Evolutionary conservation across 202 grass and related monocot genomes (phyloP).

Genomic region (Cymbopogon flexuosus): DNA sequence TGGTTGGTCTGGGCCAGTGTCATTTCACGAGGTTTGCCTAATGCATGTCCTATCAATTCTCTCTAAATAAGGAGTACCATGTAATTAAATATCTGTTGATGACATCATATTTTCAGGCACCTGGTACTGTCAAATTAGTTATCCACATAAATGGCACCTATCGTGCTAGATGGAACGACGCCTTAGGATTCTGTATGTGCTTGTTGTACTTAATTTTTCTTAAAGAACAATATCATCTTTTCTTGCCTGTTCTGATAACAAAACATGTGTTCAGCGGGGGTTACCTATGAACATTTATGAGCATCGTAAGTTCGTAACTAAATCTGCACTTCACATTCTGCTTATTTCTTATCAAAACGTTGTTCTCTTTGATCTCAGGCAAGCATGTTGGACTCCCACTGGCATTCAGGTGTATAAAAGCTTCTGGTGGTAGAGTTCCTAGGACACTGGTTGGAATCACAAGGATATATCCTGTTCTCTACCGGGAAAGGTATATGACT

Average conservation of each 20-base stretch:
- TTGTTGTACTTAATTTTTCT: conserved; percentile 14
- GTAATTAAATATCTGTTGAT: conserved; percentile 1
- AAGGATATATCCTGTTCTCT: conserved; percentile 82
- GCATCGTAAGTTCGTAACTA: not conserved
- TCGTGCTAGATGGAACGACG: conserved; percentile 67
- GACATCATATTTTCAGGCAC: conserved; percentile 56
- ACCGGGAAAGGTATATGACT: conserved; percentile 71
- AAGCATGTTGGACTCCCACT: conserved; percentile 62
- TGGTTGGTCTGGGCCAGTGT: conserved; percentile 83
- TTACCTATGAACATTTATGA: not conserved
- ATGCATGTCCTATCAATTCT: conserved; percentile 6
- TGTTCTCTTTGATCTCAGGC: conserved; percentile 48
- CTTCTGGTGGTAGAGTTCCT: conserved; percentile 67
- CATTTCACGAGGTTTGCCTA: conserved; percentile 68
- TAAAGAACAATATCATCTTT: not conserved
- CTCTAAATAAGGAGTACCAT: conserved; percentile 3
- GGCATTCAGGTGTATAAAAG: conserved; percentile 88
- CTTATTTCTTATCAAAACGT: conserved; percentile 14
- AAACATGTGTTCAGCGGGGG: conserved; percentile 5
- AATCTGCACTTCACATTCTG: conserved; percentile 8
- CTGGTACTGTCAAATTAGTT: conserved; percentile 47
- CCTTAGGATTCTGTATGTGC: conserved; percentile 87
- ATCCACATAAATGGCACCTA: conserved; percentile 86
- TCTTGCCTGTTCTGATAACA: not conserved
- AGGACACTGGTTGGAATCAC: conserved; percentile 73